Evolutionary conservation across 1,284 basidiomycete species (phyloP).

Genomic region (Tilletia horrida): DNA sequence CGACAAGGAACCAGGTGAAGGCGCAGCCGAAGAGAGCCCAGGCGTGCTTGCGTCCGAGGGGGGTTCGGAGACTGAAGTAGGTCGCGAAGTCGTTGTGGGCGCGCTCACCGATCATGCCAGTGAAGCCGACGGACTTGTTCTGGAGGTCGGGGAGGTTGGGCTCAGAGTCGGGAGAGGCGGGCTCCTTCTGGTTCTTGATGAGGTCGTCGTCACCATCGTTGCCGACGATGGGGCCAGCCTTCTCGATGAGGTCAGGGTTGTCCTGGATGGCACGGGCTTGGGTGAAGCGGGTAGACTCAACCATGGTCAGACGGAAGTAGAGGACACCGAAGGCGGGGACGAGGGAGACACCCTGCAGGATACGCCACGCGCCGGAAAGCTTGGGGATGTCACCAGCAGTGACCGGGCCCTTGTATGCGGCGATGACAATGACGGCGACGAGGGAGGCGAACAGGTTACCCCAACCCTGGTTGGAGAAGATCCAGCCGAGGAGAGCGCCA

Average conservation of each 20-base stretch:
- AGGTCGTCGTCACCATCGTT: slow-evolving; percentile 51
- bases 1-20: slow-evolving; percentile 56
- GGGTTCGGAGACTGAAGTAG: slow-evolving; percentile 48
- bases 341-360: slow-evolving; percentile 53
- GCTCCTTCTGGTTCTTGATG: slow-evolving; percentile 25
- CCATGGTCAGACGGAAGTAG: slow-evolving; percentile 59
- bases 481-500: slow-evolving; percentile 48
- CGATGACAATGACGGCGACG: slow-evolving; percentile 67
- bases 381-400: slow-evolving; percentile 36
- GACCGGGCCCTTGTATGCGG: slow-evolving; percentile 64
- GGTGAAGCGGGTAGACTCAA: slow-evolving; percentile 71
- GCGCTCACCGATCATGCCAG: slow-evolving; percentile 30
- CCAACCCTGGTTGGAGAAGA: slow-evolving; percentile 57
- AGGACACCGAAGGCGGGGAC: slow-evolving; percentile 54
- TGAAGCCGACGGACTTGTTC: slow-evolving; percentile 44
- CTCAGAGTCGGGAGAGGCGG: slow-evolving; percentile 24
- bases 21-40: slow-evolving; percentile 42
- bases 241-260: slow-evolving; percentile 65
- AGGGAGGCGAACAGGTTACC: slow-evolving; percentile 60
- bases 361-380: slow-evolving; percentile 49
- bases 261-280: slow-evolving; percentile 74
- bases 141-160: slow-evolving; percentile 29
- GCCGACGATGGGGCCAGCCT: slow-evolving; percentile 57
- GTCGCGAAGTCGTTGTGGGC: slow-evolving; percentile 35
- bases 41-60: slow-evolving; percentile 32